A percentile compares a stretch with the other conserved stretches of the same genome.
These are phyloP conservation scores for Cryptosporidium xiaoi DNA, from an alignment of 169 alveolate species.

Conservation along the genomic window DNA sequence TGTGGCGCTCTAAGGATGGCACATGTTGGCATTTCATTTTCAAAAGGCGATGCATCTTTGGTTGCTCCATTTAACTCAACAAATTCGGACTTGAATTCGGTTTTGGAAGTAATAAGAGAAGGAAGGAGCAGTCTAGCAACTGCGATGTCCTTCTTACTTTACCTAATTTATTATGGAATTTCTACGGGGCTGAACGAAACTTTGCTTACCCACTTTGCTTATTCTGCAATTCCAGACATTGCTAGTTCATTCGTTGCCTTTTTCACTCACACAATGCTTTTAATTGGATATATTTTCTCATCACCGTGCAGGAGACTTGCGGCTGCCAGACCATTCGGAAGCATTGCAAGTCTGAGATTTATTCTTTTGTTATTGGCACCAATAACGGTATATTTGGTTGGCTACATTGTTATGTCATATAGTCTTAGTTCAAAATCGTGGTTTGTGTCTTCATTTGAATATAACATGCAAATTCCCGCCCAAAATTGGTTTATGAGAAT, in stretches of 20 bases:
- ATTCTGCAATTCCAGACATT: slow-evolving; percentile 41
- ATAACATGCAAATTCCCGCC: slow-evolving; percentile 23
- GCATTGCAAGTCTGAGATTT: slow-evolving; percentile 51
- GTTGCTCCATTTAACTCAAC: slow-evolving; percentile 91
- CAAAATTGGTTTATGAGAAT: slow-evolving; percentile 70
- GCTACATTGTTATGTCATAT: slow-evolving; percentile 34
- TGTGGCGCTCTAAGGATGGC: slow-evolving; percentile 93
- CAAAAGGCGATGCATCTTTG: slow-evolving; percentile 89
- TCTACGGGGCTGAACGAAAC: slow-evolving; percentile 18
- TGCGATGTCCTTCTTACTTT: slow-evolving; percentile 52
- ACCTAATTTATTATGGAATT: slow-evolving; percentile 22
- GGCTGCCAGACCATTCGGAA: slow-evolving; percentile 70
- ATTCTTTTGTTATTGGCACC: slow-evolving; percentile 19
- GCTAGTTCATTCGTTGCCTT: slow-evolving; percentile 49
- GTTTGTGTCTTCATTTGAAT: slow-evolving; percentile 34
- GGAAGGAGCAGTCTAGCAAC: slow-evolving; percentile 59
- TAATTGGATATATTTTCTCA: slow-evolving; percentile 25
- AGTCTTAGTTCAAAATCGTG: slow-evolving; percentile 41
- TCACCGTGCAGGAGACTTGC: slow-evolving; percentile 59
- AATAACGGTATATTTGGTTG: slow-evolving; percentile 4
- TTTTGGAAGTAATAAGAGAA: slow-evolving; percentile 83
- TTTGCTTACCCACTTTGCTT: slow-evolving; percentile 66
- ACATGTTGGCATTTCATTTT: slow-evolving; percentile 92
- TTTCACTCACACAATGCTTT: slow-evolving; percentile 41
- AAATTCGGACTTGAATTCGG: slow-evolving; percentile 85